Evolutionary conservation across 345 rosid species (phyloP).

Genomic region (Eucalyptus tenuipes): DNA sequence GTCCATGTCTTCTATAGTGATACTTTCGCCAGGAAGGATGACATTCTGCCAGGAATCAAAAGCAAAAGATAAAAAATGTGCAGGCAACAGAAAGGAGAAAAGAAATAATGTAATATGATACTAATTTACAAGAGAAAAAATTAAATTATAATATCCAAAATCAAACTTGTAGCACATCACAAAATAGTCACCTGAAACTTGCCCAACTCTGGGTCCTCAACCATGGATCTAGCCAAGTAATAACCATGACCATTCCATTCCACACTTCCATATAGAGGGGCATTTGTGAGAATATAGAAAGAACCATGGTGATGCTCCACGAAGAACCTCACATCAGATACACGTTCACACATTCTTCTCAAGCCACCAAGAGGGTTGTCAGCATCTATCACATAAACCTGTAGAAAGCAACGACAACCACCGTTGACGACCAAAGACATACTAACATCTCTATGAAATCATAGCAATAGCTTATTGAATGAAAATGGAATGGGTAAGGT

Average conservation of each 20-base stretch:
- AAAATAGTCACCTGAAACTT: slow-evolving; percentile 46
- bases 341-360: slow-evolving; percentile 42
- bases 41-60: slow-evolving; percentile 23
- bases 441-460: not conserved
- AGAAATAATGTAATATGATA: not conserved
- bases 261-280: slow-evolving; percentile 24
- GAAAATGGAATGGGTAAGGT: slow-evolving; percentile 20
- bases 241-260: slow-evolving; percentile 32
- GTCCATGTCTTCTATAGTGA: slow-evolving; percentile 74
- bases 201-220: slow-evolving; percentile 28
- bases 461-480: not conserved
- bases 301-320: slow-evolving; percentile 69
- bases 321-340: slow-evolving; percentile 57
- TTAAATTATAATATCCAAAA: not conserved
- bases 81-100: not conserved
- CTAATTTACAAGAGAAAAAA: not conserved
- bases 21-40: slow-evolving; percentile 50
- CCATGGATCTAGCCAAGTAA: slow-evolving; percentile 44
- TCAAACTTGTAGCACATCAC: not conserved
- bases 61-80: not conserved
- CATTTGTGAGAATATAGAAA: slow-evolving; percentile 74
- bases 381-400: slow-evolving; percentile 70
- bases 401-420: slow-evolving; percentile 8
- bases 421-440: not conserved
- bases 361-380: slow-evolving; percentile 34